Evolutionary conservation across 2,329 filamentous ascomycete genomes (phyloP).

Genomic region (Verticillium longisporum): DNA sequence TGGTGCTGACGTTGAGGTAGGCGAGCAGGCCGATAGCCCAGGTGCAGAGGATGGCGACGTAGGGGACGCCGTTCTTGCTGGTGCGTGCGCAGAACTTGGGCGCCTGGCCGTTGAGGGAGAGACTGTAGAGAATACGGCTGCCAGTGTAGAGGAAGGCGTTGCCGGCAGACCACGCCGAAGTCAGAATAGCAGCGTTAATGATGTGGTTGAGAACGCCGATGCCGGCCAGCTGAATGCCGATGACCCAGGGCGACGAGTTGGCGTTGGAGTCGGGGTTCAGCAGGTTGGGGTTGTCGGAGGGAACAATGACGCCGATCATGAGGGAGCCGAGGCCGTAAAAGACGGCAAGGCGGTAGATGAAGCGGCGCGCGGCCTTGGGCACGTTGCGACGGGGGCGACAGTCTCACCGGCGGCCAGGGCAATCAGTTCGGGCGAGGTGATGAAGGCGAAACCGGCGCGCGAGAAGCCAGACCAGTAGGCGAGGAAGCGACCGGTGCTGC

Average conservation of each 20-base stretch:
- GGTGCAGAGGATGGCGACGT: conserved; percentile 43
- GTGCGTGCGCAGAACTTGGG: conserved; percentile 54
- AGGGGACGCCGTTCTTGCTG: conserved; percentile 55
- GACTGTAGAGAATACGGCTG: conserved; percentile 62
- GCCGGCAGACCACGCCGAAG: conserved; percentile 57
- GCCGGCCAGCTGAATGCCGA: conserved; percentile 59
- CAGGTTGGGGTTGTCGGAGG: conserved; percentile 59
- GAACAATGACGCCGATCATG: conserved; percentile 53
- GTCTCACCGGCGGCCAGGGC: conserved; percentile 61
- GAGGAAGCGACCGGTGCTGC: conserved; percentile 46
- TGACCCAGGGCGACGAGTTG: conserved; percentile 56
- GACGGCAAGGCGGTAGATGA: conserved; percentile 54
- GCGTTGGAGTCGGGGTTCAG: conserved; percentile 51
- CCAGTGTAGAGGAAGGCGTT: conserved; percentile 61
- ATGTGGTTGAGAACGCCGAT: conserved; percentile 58
- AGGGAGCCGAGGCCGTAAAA: conserved; percentile 60
- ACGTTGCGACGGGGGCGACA: conserved; percentile 54
- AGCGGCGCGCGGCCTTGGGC: conserved; percentile 56
- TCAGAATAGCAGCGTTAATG: conserved; percentile 62
- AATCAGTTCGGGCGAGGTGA: conserved; percentile 56
- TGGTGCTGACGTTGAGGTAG: conserved; percentile 61
- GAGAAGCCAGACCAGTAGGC: conserved; percentile 52
- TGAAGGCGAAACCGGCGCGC: conserved; percentile 55
- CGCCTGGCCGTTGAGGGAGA: conserved; percentile 61
- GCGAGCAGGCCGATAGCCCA: conserved; percentile 57